These are phyloP conservation scores for Melastoma candidum DNA, from an alignment of 441 rosid species.

Conservation along the genomic window DNA sequence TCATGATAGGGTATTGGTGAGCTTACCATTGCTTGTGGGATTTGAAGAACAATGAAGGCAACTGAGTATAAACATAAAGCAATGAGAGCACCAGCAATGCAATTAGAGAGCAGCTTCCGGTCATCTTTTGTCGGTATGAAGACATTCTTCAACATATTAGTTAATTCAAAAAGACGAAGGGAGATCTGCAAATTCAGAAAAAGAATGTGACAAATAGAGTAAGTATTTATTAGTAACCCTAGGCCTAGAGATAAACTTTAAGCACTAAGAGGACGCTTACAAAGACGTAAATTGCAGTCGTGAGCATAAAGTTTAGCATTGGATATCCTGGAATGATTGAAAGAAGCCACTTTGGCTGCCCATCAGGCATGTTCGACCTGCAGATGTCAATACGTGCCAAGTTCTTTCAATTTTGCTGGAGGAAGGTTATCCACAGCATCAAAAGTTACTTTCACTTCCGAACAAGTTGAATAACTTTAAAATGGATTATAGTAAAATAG, in stretches of 20 bases:
- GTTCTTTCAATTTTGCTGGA: too few species aligned
- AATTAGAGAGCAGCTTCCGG: constrained; percentile 50
- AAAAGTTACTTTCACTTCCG: too few species aligned
- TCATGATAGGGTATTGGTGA: background rate
- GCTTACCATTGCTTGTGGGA: constrained; percentile 57
- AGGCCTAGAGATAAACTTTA: constrained; percentile 2
- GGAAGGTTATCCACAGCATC: too few species aligned
- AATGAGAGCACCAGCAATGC: constrained; percentile 47
- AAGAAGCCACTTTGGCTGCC: constrained; percentile 98
- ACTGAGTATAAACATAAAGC: constrained; percentile 42
- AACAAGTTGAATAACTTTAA: too few species aligned
- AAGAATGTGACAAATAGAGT: background rate
- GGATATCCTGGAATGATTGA: constrained; percentile 92
- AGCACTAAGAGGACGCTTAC: constrained; percentile 30
- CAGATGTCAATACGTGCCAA: constrained; percentile 8
- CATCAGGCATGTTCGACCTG: constrained; percentile 79
- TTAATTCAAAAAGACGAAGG: constrained; percentile 67
- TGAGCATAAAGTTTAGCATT: constrained; percentile 88
- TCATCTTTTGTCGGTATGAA: constrained; percentile 77
- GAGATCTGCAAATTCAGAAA: constrained; percentile 49
- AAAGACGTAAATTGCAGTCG: constrained; percentile 76
- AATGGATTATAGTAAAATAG: too few species aligned
- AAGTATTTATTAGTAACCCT: background rate
- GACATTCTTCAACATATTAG: constrained; percentile 58
- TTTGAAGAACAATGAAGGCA: constrained; percentile 66